phyloP scores from a whole-genome alignment of 306 rosid species.

The Mimosa bimucronata region DNA sequence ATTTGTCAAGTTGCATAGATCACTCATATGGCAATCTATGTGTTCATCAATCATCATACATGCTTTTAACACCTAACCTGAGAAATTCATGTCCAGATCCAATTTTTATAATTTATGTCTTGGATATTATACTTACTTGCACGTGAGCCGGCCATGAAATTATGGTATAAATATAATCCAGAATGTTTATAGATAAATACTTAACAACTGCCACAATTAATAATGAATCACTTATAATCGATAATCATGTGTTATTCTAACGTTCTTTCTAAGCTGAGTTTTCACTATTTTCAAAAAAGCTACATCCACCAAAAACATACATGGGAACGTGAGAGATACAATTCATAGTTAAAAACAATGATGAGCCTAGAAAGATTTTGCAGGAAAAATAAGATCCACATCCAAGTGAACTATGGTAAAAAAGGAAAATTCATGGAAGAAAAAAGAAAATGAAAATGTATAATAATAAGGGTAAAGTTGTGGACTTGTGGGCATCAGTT shows the following conservation, averaged over 20 bases:
- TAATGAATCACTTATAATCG: too few relatives aligned
- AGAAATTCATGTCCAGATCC: neutral
- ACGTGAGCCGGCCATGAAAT: too few relatives aligned
- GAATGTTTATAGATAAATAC: neutral
- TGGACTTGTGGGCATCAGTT: conserved; percentile 58
- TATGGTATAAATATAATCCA: neutral
- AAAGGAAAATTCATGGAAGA: neutral
- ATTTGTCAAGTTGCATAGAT: too few relatives aligned
- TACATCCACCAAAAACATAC: neutral
- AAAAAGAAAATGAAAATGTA: neutral
- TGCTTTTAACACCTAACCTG: conserved; percentile 43
- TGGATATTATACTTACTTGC: neutral
- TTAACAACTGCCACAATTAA: neutral
- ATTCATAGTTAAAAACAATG: neutral
- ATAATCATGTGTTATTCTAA: neutral
- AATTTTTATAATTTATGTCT: neutral
- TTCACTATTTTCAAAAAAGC: neutral
- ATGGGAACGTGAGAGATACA: too few relatives aligned
- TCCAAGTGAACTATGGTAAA: neutral
- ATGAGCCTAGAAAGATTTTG: too few relatives aligned
- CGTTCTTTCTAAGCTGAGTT: neutral
- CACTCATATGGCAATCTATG: too few relatives aligned
- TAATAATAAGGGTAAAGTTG: too few relatives aligned
- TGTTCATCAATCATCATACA: too few relatives aligned
- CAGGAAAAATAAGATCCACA: too few relatives aligned